Conservation (phyloP, 2,329 filamentous ascomycete genomes). For the Exophiala phaeomuriformis region DNA sequence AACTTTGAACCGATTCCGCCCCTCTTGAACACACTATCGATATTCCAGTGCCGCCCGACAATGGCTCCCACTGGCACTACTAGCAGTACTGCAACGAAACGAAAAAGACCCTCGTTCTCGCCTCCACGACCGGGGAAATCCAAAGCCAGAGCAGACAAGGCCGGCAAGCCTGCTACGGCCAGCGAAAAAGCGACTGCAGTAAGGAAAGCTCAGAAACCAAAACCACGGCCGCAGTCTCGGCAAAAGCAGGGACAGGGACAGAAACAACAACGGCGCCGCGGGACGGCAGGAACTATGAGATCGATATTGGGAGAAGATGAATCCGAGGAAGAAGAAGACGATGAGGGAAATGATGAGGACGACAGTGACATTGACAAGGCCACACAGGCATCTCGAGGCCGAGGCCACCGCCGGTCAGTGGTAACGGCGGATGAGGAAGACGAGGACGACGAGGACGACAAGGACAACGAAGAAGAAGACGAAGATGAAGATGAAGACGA, state of each 20-base stretch:
- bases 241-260: not conserved
- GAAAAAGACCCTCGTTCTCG: constrained; percentile 39
- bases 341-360: not conserved
- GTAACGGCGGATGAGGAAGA: not conserved
- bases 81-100: constrained; percentile 32
- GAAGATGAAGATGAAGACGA: constrained; percentile 3
- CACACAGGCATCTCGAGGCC: no score
- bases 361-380: not conserved
- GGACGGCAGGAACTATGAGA: constrained; percentile 10
- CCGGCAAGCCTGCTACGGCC: constrained; percentile 5
- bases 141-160: constrained; percentile 22
- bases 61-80: not conserved
- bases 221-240: not conserved
- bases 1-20: no score
- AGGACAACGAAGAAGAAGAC: not conserved
- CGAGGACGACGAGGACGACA: not conserved
- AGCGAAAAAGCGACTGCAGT: not conserved
- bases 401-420: not conserved
- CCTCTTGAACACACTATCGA: no score
- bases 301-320: constrained; percentile 11
- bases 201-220: not conserved
- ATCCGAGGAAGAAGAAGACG: constrained; percentile 7
- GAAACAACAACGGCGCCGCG: constrained; percentile 1
- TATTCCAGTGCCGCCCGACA: not conserved
- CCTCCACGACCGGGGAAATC: constrained; percentile 33